These are phyloP conservation scores for Gracilaria gracilis DNA, from an alignment of 23 red algal genomes.

Conservation along the genomic window DNA sequence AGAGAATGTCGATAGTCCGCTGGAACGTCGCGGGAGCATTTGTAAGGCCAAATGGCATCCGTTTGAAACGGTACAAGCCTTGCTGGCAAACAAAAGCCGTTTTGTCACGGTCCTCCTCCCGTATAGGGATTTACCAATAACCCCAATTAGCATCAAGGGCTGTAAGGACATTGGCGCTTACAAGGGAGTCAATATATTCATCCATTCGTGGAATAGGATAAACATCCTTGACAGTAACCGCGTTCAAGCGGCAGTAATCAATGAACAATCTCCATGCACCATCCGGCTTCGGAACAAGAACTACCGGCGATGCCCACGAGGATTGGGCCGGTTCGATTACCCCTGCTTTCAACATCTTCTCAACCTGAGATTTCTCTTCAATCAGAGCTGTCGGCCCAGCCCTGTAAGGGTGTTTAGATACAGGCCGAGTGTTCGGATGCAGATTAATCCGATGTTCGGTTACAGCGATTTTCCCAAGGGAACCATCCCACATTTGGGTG, in stretches of 20 bases:
- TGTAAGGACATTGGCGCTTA: not conserved
- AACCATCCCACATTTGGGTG: not conserved
- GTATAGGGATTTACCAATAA: too few relatives aligned
- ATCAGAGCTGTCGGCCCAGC: not conserved
- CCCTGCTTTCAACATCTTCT: not conserved
- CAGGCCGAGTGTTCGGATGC: not conserved
- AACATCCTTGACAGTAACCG: not conserved
- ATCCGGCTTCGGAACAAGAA: not conserved
- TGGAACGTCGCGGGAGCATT: not conserved
- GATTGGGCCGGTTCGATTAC: not conserved
- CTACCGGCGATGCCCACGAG: not conserved
- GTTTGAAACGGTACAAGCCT: too few relatives aligned
- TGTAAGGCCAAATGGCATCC: too few relatives aligned
- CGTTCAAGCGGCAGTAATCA: slow-evolving; percentile 8
- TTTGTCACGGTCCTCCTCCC: too few relatives aligned
- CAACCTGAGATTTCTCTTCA: not conserved
- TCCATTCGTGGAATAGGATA: slow-evolving; percentile 22
- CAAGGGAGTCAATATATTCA: not conserved
- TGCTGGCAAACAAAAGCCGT: too few relatives aligned
- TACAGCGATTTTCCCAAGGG: not conserved
- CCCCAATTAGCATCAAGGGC: too few relatives aligned
- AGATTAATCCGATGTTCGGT: not conserved
- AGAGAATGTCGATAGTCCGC: too few relatives aligned
- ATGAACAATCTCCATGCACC: not conserved
- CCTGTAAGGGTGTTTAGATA: not conserved